Conservation (phyloP, 31 red algal species). For the Endocladia muricata region DNA sequence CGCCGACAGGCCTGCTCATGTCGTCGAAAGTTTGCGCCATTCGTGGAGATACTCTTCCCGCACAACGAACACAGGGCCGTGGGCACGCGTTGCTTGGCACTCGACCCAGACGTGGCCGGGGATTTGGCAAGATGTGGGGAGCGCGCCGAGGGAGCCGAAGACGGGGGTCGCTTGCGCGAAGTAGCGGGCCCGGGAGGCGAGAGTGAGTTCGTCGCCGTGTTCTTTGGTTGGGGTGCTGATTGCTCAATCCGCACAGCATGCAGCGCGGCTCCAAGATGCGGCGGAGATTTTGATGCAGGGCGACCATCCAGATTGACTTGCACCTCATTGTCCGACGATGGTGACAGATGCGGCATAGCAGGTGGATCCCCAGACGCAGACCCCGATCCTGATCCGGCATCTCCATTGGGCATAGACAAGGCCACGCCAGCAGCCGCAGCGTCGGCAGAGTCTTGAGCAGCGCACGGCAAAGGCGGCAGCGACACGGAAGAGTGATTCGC, state of each 20-base stretch:
- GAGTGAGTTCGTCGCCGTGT: too few relatives aligned
- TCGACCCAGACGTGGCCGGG: not conserved
- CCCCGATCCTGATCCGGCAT: too few relatives aligned
- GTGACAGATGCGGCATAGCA: too few relatives aligned
- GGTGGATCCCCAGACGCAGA: too few relatives aligned
- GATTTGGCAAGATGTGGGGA: not conserved
- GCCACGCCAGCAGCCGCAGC: not conserved
- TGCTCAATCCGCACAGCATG: too few relatives aligned
- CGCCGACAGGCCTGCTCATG: constrained; percentile 13
- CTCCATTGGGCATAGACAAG: too few relatives aligned
- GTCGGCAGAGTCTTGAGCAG: not conserved
- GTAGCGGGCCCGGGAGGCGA: too few relatives aligned
- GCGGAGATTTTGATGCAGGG: too few relatives aligned
- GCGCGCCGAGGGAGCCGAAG: not conserved
- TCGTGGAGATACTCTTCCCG: constrained; percentile 21
- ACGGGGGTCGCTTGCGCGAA: not conserved
- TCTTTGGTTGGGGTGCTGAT: too few relatives aligned
- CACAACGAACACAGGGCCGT: constrained; percentile 29
- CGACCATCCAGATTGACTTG: too few relatives aligned
- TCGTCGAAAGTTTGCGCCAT: constrained; percentile 32
- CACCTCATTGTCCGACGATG: too few relatives aligned
- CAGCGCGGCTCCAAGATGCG: too few relatives aligned
- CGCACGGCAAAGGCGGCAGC: not conserved
- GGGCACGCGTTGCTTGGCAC: constrained; percentile 8
- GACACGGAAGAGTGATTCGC: not conserved